These are phyloP conservation scores for Botryotinia narcissicola DNA, from an alignment of 2,329 filamentous ascomycete species.

Conservation along the genomic window DNA sequence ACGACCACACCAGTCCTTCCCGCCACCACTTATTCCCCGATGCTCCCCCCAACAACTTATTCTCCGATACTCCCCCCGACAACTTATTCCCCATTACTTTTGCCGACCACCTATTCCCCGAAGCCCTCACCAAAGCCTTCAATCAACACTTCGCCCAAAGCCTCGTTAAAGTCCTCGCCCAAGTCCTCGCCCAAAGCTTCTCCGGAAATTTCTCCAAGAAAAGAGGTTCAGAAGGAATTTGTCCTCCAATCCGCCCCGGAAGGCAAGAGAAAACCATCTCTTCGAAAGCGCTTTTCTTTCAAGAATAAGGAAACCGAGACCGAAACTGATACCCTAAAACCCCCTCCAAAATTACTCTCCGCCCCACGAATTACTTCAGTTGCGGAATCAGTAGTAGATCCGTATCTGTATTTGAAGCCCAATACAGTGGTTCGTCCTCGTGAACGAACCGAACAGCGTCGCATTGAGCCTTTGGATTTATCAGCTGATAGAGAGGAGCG, in stretches of 20 bases:
- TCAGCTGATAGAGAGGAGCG: not conserved
- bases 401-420: slow-evolving; percentile 23
- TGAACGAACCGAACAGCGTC: not conserved
- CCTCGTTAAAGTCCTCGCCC: not conserved
- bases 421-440: slow-evolving; percentile 19
- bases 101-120: slow-evolving; percentile 1
- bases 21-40: not conserved
- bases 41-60: not conserved
- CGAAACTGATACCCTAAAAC: slow-evolving; percentile 24
- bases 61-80: not conserved
- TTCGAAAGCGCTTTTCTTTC: slow-evolving; percentile 36
- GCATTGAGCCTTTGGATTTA: slow-evolving; percentile 9
- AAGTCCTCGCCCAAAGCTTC: not conserved
- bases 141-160: not conserved
- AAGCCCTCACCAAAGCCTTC: not conserved
- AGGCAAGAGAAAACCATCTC: slow-evolving; percentile 29
- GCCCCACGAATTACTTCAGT: slow-evolving; percentile 17
- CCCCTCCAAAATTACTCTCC: not conserved
- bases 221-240: not conserved
- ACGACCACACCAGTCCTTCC: not conserved
- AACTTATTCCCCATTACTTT: slow-evolving; percentile 5
- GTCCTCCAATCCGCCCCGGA: slow-evolving; percentile 26
- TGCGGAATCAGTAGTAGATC: slow-evolving; percentile 15
- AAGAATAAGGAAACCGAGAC: slow-evolving; percentile 31
- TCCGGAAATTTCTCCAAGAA: not conserved